Conservation (phyloP, 768 basidiomycete genomes). For the Psilocybe azurescens region DNA sequence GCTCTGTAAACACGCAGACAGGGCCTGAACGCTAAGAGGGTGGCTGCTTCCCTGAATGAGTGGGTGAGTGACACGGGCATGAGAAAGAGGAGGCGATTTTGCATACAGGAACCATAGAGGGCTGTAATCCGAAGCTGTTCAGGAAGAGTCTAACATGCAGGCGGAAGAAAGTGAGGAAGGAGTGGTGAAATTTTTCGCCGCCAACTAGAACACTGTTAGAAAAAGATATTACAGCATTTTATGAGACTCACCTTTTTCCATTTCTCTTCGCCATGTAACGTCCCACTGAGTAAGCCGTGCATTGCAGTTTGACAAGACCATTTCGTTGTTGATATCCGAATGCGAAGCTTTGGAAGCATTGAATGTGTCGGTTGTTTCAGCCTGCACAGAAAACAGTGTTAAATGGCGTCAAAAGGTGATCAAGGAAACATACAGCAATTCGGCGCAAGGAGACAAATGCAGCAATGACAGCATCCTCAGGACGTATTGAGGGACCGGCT, state of each 20-base stretch:
- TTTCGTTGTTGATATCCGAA: constrained; percentile 75
- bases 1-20: constrained; percentile 75
- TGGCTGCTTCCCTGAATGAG: constrained; percentile 54
- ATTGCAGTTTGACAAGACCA: constrained; percentile 75
- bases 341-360: constrained; percentile 53
- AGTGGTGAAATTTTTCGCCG: constrained; percentile 78
- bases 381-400: constrained; percentile 39
- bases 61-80: constrained; percentile 8
- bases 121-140: constrained; percentile 83
- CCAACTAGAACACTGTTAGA: constrained; percentile 48
- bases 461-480: constrained; percentile 82
- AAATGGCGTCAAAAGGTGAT: background rate
- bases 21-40: constrained; percentile 67
- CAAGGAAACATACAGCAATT: constrained; percentile 64
- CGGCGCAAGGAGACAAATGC: constrained; percentile 80
- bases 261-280: constrained; percentile 72
- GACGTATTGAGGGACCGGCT: constrained; percentile 56
- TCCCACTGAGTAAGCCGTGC: constrained; percentile 75
- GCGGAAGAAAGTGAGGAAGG: constrained; percentile 77
- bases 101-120: constrained; percentile 61
- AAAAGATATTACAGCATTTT: constrained; percentile 2
- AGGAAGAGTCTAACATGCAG: constrained; percentile 81
- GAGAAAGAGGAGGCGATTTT: background rate
- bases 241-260: constrained; percentile 60
- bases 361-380: constrained; percentile 81